These are phyloP conservation scores for Diaporthe sp. DNA, from an alignment of 2,329 filamentous ascomycete species.

Conservation along the genomic window DNA sequence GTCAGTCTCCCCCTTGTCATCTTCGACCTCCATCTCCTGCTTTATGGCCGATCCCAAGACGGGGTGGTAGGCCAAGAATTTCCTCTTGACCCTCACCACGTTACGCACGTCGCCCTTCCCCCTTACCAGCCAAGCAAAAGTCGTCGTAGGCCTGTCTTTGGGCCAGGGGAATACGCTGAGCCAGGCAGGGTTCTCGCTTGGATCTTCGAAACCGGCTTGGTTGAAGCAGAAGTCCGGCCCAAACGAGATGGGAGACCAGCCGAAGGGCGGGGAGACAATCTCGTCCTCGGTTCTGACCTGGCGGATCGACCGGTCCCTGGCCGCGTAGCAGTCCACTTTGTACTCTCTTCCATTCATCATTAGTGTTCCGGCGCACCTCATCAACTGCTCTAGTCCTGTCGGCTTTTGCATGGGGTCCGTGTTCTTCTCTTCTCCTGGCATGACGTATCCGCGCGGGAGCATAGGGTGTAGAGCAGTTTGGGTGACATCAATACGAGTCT, in stretches of 20 bases:
- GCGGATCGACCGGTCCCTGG: background rate
- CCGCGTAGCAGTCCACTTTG: background rate
- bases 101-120: background rate
- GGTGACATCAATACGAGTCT: background rate
- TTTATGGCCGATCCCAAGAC: background rate
- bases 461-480: background rate
- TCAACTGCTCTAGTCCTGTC: background rate
- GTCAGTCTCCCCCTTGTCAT: background rate
- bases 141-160: background rate
- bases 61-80: background rate
- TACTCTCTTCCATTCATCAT: background rate
- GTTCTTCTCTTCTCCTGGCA: background rate
- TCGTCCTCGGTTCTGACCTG: background rate
- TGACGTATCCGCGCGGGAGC: background rate
- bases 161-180: background rate
- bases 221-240: background rate
- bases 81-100: background rate
- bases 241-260: background rate
- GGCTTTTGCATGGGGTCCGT: background rate
- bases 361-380: background rate
- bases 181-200: background rate
- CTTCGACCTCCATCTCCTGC: background rate
- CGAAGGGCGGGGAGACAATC: background rate
- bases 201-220: background rate
- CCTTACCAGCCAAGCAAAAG: background rate